These are phyloP conservation scores for Rhizopogon rudus DNA, from an alignment of 768 basidiomycete genomes.

Conservation along the genomic window DNA sequence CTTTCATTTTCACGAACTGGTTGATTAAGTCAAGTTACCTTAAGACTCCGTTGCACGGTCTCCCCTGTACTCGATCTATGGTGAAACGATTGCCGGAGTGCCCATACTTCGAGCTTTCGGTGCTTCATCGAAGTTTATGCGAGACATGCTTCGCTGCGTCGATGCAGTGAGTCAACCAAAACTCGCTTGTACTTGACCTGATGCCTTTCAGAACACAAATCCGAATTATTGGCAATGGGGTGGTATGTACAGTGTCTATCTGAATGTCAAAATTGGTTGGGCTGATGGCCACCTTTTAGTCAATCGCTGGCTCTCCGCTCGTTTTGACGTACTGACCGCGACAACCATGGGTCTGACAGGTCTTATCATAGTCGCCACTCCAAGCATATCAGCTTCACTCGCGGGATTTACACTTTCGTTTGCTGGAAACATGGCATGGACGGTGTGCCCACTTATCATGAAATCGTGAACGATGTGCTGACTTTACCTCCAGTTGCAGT, in stretches of 20 bases:
- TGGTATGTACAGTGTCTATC: conserved; percentile 36
- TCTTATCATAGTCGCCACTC: conserved; percentile 59
- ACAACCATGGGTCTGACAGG: conserved; percentile 71
- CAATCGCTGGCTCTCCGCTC: conserved; percentile 85
- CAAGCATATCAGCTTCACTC: conserved; percentile 70
- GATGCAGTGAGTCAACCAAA: conserved; percentile 55
- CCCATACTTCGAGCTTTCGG: conserved; percentile 77
- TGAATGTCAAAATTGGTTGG: background rate
- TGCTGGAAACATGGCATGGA: conserved; percentile 67
- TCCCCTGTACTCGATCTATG: conserved; percentile 42
- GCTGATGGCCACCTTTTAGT: conserved; percentile 37
- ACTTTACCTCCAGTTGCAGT: conserved; percentile 40
- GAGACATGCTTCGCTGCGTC: conserved; percentile 79
- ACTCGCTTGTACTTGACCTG: background rate
- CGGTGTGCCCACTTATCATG: conserved; percentile 31
- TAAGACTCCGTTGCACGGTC: conserved; percentile 46
- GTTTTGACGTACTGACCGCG: conserved; percentile 79
- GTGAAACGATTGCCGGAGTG: conserved; percentile 47
- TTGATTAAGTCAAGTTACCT: background rate
- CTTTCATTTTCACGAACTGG: background rate
- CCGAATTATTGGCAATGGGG: conserved; percentile 94
- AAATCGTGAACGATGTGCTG: conserved; percentile 5
- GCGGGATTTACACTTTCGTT: conserved; percentile 89
- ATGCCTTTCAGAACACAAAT: conserved; percentile 43
- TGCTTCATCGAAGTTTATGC: conserved; percentile 78